phyloP scores from a whole-genome alignment of 306 rosid species.

The Quercus engelmannii region DNA sequence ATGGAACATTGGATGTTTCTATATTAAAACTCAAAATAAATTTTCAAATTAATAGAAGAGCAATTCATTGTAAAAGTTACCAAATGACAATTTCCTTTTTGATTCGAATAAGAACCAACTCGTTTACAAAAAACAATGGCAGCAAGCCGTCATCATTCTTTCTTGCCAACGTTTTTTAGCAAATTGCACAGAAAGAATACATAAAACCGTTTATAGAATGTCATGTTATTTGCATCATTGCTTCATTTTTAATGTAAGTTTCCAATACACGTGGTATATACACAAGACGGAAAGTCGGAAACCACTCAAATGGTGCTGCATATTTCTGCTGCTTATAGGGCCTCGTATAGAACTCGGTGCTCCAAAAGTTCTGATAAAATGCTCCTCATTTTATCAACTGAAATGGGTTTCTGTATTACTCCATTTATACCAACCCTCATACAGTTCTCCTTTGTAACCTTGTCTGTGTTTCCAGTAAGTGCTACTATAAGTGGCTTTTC shows the following conservation, averaged over 20 bases:
- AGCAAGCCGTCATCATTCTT: neutral
- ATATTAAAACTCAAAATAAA: too few species aligned
- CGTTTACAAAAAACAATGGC: neutral
- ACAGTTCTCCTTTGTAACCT: slow-evolving; percentile 72
- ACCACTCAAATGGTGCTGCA: slow-evolving; percentile 3
- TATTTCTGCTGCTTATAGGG: slow-evolving; percentile 32
- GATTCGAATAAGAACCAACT: neutral
- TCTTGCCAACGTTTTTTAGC: neutral
- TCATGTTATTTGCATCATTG: slow-evolving; percentile 20
- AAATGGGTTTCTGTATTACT: slow-evolving; percentile 73
- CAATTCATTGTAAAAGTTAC: neutral
- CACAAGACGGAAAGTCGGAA: slow-evolving; percentile 16
- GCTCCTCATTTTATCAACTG: slow-evolving; percentile 86
- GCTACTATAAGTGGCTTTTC: slow-evolving; percentile 76
- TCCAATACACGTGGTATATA: slow-evolving; percentile 23
- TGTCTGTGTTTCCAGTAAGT: slow-evolving; percentile 73
- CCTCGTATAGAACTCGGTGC: slow-evolving; percentile 61
- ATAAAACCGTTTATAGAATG: neutral
- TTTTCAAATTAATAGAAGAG: neutral
- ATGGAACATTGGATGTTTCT: too few species aligned
- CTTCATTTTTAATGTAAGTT: slow-evolving; percentile 20
- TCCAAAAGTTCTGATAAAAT: slow-evolving; percentile 73
- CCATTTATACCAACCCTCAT: slow-evolving; percentile 81
- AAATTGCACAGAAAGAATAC: slow-evolving; percentile 4
- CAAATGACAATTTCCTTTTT: neutral